Base-by-base conservation (phyloP, 495 filamentous ascomycete species). In the Cercophora samala region DNA sequence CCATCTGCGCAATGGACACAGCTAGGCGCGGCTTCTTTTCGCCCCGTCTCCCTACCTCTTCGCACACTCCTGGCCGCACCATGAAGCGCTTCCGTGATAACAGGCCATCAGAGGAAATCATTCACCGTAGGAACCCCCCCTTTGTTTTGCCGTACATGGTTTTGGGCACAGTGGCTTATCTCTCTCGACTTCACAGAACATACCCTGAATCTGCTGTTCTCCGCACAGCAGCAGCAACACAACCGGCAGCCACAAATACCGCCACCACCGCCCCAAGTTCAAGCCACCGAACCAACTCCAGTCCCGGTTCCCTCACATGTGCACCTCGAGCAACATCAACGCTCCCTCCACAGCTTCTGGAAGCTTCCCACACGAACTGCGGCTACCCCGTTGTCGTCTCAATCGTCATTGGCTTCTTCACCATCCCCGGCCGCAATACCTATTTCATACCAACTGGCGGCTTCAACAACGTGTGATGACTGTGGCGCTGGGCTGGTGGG, bases 81-180 rank as follows among this genome's bases (percentile, higher is more conserved):
- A 72, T 81, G 73, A 84, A 84, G 74, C 80, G 82, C 29, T 78
- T 80, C 60, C 82, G 82, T 53, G 75, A 83, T 74, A 82, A 76
- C 68, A 73, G 82, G 13, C 82, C 82, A n/a, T 78, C 82, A 9
- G 80, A 83, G 53, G 67, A 74, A 15, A 75, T 81, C 64, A 77
- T 84, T 18, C 77, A 83, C 64, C 75, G 82, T 83, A 76, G 74
- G 82, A 29, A 8, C 26, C 75, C 61, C 55, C 37, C 58, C 2
- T 18, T 55, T 23, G 8, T 42, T 42, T 46, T 46, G 11, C 9
- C n/a, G 23, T 51, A 15, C 8, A 60, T 15, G 11, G 29, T 55
- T 17, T 18, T 55, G 18, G 26, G 5, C 21, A 60, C 19, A 68
- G n/a, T 71, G 67, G 61, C 64, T 66, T 24, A 66, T 55, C 21